Evolutionary conservation across 441 rosid genomes (phyloP).

Genomic region (Pelargonium fulgidum): DNA sequence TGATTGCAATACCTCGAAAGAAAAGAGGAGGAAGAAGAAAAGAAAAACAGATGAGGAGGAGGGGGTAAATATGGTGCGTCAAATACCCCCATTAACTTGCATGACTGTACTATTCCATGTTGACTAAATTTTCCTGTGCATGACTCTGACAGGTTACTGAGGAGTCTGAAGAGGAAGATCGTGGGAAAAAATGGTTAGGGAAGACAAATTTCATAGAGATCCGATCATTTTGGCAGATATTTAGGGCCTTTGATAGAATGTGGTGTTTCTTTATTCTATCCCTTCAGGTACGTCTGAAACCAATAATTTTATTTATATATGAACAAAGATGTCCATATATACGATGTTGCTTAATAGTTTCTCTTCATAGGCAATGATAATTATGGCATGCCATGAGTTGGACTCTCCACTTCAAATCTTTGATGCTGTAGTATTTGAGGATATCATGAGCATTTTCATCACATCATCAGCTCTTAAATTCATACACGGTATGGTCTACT

Average conservation of each 20-base stretch:
- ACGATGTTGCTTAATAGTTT: constrained; percentile 12
- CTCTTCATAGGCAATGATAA: constrained; percentile 75
- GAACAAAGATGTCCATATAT: constrained; percentile 9
- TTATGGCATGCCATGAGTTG: constrained; percentile 94
- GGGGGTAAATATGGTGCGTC: constrained; percentile 40
- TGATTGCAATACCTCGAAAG: constrained; percentile 27
- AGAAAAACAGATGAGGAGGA: constrained; percentile 53
- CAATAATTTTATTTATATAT: not conserved
- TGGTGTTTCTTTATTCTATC: constrained; percentile 90
- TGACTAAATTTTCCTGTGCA: constrained; percentile 9
- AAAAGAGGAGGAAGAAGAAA: constrained; percentile 36
- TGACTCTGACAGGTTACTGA: constrained; percentile 31
- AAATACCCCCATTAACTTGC: constrained; percentile 1
- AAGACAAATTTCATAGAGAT: constrained; percentile 92
- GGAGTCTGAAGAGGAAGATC: constrained; percentile 29
- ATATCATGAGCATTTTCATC: constrained; percentile 85
- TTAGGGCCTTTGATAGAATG: constrained; percentile 96
- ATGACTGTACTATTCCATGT: constrained; percentile 2
- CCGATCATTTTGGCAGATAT: constrained; percentile 96
- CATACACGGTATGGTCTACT: constrained; percentile 50
- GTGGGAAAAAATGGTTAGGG: constrained; percentile 64
- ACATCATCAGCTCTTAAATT: constrained; percentile 79
- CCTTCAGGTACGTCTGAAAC: constrained; percentile 62
- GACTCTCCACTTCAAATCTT: constrained; percentile 79
- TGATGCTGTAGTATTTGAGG: constrained; percentile 71